Evolutionary conservation across 345 rosid species (phyloP).

Genomic region (Arabis hirsuta): DNA sequence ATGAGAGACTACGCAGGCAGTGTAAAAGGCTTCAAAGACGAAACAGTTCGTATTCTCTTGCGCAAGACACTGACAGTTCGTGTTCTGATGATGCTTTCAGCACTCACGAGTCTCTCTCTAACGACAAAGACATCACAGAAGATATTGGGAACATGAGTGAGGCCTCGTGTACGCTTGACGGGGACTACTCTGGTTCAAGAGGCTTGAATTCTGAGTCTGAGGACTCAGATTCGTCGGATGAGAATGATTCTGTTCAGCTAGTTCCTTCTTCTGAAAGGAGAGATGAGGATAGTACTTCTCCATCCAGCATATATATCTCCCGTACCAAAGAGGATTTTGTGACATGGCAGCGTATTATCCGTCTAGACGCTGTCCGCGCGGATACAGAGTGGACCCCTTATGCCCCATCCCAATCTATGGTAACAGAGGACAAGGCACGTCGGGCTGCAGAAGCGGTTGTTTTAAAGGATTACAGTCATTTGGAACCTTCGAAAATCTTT

Average conservation of each 20-base stretch:
- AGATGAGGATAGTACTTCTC: slow-evolving; percentile 36
- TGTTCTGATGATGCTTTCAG: slow-evolving; percentile 79
- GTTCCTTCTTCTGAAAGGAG: slow-evolving; percentile 52
- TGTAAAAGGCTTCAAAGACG: slow-evolving; percentile 62
- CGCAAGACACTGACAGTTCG: slow-evolving; percentile 58
- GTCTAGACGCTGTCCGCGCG: slow-evolving; percentile 96
- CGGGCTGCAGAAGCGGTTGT: slow-evolving; percentile 76
- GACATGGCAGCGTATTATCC: slow-evolving; percentile 94
- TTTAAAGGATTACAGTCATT: slow-evolving; percentile 75
- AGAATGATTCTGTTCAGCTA: slow-evolving; percentile 56
- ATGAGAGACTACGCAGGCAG: slow-evolving; percentile 81
- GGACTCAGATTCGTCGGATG: slow-evolving; percentile 83
- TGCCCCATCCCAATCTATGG: slow-evolving; percentile 58
- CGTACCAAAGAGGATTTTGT: slow-evolving; percentile 63
- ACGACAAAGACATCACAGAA: slow-evolving; percentile 55
- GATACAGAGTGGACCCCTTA: slow-evolving; percentile 82
- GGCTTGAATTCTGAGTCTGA: slow-evolving; percentile 67
- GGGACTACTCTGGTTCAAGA: slow-evolving; percentile 50
- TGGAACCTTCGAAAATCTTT: slow-evolving; percentile 76
- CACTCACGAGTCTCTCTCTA: slow-evolving; percentile 69
- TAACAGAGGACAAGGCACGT: slow-evolving; percentile 65
- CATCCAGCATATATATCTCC: slow-evolving; percentile 33
- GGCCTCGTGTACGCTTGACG: slow-evolving; percentile 61
- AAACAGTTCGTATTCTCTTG: slow-evolving; percentile 44
- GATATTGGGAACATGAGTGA: slow-evolving; percentile 60